phyloP scores from a whole-genome alignment of 805 yeast species.

The Kuraishia hungarica region DNA sequence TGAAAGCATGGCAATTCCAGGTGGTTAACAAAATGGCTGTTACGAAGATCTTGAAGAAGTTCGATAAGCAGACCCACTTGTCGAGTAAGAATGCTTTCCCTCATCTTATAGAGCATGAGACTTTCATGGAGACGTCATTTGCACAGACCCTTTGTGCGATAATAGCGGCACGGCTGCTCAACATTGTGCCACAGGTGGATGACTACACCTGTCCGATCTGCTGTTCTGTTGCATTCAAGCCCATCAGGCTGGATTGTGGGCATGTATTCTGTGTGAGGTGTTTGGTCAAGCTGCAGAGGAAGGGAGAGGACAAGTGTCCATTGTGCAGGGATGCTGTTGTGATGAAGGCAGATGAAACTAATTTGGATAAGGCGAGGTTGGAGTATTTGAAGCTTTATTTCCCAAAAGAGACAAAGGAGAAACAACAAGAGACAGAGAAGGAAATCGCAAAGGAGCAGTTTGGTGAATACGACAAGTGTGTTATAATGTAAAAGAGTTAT shows the following conservation, averaged over 20 bases:
- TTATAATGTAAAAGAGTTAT: neutral
- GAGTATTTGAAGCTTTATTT: slow-evolving; percentile 48
- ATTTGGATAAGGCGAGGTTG: slow-evolving; percentile 48
- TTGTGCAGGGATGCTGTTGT: slow-evolving; percentile 53
- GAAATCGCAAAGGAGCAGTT: slow-evolving; percentile 36
- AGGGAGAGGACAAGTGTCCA: slow-evolving; percentile 55
- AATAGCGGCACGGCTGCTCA: slow-evolving; percentile 44
- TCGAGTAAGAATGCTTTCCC: slow-evolving; percentile 40
- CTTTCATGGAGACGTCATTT: slow-evolving; percentile 38
- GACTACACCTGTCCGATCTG: slow-evolving; percentile 75
- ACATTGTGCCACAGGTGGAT: slow-evolving; percentile 62
- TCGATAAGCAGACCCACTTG: slow-evolving; percentile 62
- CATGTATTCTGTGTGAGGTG: slow-evolving; percentile 72
- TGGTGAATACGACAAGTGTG: slow-evolving; percentile 10
- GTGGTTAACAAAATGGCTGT: slow-evolving; percentile 56
- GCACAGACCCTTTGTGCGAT: slow-evolving; percentile 47
- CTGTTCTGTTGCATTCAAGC: slow-evolving; percentile 61
- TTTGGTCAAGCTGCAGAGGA: slow-evolving; percentile 56
- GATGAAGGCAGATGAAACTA: slow-evolving; percentile 46
- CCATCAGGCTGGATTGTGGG: slow-evolving; percentile 53
- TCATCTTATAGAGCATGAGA: slow-evolving; percentile 29
- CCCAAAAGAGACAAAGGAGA: slow-evolving; percentile 59
- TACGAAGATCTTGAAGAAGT: slow-evolving; percentile 62
- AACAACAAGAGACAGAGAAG: slow-evolving; percentile 44
- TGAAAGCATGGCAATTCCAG: slow-evolving; percentile 53